These are phyloP conservation scores for Podospora pseudoanserina DNA, from an alignment of 495 filamentous ascomycete species.

Conservation along the genomic window DNA sequence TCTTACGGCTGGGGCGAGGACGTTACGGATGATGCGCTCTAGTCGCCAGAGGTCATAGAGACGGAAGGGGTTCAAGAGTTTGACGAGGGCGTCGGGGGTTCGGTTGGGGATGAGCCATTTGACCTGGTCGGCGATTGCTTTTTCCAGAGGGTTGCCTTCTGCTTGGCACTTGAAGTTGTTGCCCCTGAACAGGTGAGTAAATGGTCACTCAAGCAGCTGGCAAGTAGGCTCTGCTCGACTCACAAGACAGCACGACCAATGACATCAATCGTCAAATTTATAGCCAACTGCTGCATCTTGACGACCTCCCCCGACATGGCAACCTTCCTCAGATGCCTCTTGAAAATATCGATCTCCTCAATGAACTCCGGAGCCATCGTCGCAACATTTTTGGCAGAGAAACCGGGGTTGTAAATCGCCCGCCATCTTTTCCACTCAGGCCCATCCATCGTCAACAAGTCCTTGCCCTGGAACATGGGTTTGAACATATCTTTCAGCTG, in stretches of 20 bases:
- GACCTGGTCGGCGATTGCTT: neutral
- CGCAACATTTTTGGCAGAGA: slow-evolving; percentile 39
- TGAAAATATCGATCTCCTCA: slow-evolving; percentile 38
- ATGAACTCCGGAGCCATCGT: slow-evolving; percentile 40
- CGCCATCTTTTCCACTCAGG: slow-evolving; percentile 42
- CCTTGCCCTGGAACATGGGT: slow-evolving; percentile 30
- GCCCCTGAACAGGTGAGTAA: too few species aligned
- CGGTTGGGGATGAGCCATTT: neutral
- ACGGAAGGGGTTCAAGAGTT: neutral
- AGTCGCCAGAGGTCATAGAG: neutral
- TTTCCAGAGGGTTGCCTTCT: neutral
- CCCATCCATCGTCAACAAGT: slow-evolving; percentile 39
- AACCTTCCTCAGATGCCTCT: slow-evolving; percentile 28
- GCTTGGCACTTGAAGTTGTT: neutral
- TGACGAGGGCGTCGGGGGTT: neutral
- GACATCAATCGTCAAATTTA: neutral
- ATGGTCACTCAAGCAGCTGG: too few species aligned
- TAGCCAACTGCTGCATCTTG: slow-evolving; percentile 26
- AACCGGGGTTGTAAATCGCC: slow-evolving; percentile 46
- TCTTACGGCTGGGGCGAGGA: neutral
- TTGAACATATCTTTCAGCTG: slow-evolving; percentile 17
- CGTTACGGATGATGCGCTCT: too few species aligned
- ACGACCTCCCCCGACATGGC: slow-evolving; percentile 34
- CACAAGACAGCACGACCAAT: neutral
- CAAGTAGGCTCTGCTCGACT: neutral